Base-by-base conservation (phyloP, 768 basidiomycete genomes). In the Boletus sp. region DNA sequence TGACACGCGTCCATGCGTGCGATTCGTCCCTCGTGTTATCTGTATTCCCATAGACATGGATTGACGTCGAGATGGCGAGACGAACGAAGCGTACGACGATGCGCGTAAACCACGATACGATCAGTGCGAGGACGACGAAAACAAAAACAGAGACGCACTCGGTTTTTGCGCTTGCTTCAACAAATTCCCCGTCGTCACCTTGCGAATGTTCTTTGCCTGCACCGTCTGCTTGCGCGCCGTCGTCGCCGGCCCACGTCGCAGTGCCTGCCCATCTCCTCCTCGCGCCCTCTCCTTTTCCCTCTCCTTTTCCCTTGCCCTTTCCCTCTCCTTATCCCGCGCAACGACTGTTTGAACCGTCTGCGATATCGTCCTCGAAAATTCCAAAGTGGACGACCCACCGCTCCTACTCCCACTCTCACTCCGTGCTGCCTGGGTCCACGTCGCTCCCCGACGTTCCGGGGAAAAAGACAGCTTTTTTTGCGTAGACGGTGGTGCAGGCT, bases 151-250 rank as follows among this genome's bases (percentile, higher is more conserved):
- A 18, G 3, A 70, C 68, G 52, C 42, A 69, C 69, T 36, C 32
- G 49, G 2, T 1, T n/a, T 61, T 42, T 71, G 71, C 14, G 61
- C 66, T 9, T 33, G 9, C 47, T 15, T 54, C 2, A 71, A 35
- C 18, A 71, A 44, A 20, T 30, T 54, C 24, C 36, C 46, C 7
- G 45, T 61, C 20, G 58, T 52, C 32, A 63, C 67, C 18, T 32
- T 58, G 46, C 10, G 44, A 41, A 60, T 14, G 20, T 59, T 52
- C 20, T 28, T 64, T 3, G 32, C 48, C 10, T 30, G 56, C 5
- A 36, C 14, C 32, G 61, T 56, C 6, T 20, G 54, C 46, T 67
- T 67, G 36, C 59, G 65, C n/a, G 60, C 60, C 12, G 60, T 58
- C 33, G 8, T 24, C 5, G 37, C 32, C 49, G 32, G 37, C 30